Conservation (phyloP, 176 grass and related monocot species). For the Elymus sibiricus region DNA sequence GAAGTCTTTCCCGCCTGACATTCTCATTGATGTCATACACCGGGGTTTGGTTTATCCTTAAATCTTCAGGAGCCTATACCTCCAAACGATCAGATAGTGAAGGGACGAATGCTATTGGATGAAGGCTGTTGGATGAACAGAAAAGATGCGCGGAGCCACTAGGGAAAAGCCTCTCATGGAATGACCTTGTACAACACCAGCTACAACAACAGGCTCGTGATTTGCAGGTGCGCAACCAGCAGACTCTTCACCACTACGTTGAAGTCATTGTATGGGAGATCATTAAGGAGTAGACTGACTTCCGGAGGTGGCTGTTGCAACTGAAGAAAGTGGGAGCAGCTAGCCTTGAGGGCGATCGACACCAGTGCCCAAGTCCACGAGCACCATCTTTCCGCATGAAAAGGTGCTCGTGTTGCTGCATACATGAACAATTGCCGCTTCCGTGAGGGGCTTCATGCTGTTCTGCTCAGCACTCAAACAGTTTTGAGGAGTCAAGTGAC, state of each 20-base stretch:
- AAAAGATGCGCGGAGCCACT: not conserved
- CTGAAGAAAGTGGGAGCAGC: too few species aligned
- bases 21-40: not conserved
- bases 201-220: not conserved
- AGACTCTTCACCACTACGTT: not conserved
- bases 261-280: slow-evolving; percentile 14
- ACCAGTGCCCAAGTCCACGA: not conserved
- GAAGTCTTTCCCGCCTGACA: not conserved
- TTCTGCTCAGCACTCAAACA: not conserved
- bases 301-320: not conserved
- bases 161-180: not conserved
- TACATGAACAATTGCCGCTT: not conserved
- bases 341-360: not conserved
- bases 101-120: not conserved
- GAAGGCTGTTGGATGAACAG: not conserved
- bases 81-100: not conserved
- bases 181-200: not conserved
- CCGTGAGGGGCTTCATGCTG: not conserved
- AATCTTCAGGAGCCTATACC: not conserved
- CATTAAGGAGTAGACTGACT: not conserved
- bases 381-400: not conserved
- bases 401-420: too few species aligned
- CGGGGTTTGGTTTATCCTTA: not conserved
- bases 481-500: not conserved
- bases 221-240: not conserved